Base-by-base conservation (phyloP, 768 basidiomycete genomes). In the Fomitopsis serialis region DNA sequence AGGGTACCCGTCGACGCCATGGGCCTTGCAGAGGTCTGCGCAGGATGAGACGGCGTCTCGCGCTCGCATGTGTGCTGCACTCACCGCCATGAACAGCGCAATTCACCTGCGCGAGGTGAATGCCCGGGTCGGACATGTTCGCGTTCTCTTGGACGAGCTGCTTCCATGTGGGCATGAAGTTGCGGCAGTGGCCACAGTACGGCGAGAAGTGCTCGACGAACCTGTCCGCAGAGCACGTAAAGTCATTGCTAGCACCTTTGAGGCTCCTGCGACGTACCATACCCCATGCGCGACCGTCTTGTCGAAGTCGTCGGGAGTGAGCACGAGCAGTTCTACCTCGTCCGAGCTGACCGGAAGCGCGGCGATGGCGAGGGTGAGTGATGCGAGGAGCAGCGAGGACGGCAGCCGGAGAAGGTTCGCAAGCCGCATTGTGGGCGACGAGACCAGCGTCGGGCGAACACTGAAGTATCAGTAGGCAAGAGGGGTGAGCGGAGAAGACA, bases 191-290 rank as follows among this genome's bases (percentile, higher is more conserved):
- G 3, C 68, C 65, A 61, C 94, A 97, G 63, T 84, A 86, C 0
- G 94, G 94, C 1, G 90, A 93, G 66, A 82, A 97, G 67, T 89
- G 87, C 61, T 96, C 92, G 46, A 96, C 73, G 54, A 95, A 83
- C 84, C 84, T 77, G 56, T 25, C 17, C 27, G 23, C 13, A 6
- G 5, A 6, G 15, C 8, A 23, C 15, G 4, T 45, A 15, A 21
- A 45, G 44, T 5, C 46, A 48, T 32, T 48, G 9, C 24, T 22
- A 29, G 29, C n/a, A 29, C 25, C 8, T 2, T 9, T 15, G 24
- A 34, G 46, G 17, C 21, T 3, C n/a, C 45, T 12, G 43, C 25
- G 15, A 61, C 73, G 6, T 44, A 78, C 86, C 85, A 89, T 3
- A 82, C 70, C n/a, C 87, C 89, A 0, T 74, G 61, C 0, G 76